Percentiles rank a stretch among this genome's conserved stretches.
These are phyloP conservation scores for Candida sp. DNA, from an alignment of 1,139 yeast species.

Conservation along the genomic window DNA sequence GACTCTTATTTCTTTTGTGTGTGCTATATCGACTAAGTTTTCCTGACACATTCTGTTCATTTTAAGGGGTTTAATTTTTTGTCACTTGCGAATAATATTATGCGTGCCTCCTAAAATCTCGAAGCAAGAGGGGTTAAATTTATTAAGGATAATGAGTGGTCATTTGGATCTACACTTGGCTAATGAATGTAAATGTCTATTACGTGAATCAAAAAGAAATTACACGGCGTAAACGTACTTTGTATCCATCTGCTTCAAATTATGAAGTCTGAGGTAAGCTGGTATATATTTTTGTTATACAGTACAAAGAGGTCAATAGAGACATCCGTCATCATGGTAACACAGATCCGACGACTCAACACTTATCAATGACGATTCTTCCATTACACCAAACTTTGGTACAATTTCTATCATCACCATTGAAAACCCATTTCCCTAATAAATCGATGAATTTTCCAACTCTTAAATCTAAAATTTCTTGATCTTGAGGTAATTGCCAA, in stretches of 20 bases:
- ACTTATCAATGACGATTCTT: conserved; percentile 46
- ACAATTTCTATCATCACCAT: conserved; percentile 92
- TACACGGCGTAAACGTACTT: no score
- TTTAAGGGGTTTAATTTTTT: neutral
- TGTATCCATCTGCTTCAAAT: no score
- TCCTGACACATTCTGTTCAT: neutral
- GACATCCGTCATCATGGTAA: no score
- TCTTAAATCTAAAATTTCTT: conserved; percentile 9
- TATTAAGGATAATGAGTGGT: neutral
- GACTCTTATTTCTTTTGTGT: neutral
- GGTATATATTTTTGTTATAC: no score
- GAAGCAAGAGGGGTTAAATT: neutral
- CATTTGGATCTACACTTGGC: neutral
- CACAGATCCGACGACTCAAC: neutral
- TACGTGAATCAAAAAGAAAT: no score
- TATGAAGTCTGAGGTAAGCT: no score
- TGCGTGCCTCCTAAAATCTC: neutral
- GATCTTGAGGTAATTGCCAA: conserved; percentile 49
- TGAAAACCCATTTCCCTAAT: conserved; percentile 88
- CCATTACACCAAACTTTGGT: conserved; percentile 84
- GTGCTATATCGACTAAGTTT: neutral
- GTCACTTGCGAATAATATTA: neutral
- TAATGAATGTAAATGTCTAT: neutral
- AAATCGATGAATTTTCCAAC: conserved; percentile 42
- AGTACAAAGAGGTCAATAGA: no score